A percentile compares a stretch with the other conserved stretches of the same genome.
These are phyloP conservation scores for Xylariomycetidae sp. DNA, from an alignment of 2,329 filamentous ascomycete genomes.

Conservation along the genomic window DNA sequence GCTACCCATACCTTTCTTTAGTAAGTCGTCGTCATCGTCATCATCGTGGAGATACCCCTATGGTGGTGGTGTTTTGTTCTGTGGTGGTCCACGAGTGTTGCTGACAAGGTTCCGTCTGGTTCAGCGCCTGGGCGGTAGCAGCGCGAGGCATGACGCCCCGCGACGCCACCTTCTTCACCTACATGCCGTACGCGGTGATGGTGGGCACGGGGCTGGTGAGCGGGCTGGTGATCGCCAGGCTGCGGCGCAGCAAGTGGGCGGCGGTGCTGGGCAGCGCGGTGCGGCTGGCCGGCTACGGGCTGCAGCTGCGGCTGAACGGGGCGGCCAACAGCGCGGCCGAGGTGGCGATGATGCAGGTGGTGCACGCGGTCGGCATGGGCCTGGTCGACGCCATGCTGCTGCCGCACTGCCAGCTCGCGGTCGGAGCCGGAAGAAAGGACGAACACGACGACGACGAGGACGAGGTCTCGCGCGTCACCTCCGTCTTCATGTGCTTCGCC, in stretches of 20 bases:
- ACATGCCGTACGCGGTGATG: conserved; percentile 32
- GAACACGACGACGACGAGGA: too few species aligned
- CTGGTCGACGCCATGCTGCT: conserved; percentile 37
- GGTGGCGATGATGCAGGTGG: conserved; percentile 40
- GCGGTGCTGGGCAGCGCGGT: conserved; percentile 33
- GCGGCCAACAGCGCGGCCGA: conserved; percentile 37
- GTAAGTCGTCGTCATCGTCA: too few species aligned
- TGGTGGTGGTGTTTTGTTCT: too few species aligned
- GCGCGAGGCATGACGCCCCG: conserved; percentile 34
- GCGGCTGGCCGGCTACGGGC: conserved; percentile 40
- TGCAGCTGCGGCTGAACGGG: conserved; percentile 43
- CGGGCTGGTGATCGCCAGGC: conserved; percentile 35
- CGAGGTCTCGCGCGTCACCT: conserved; percentile 41
- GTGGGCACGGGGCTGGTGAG: conserved; percentile 32
- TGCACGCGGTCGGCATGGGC: conserved; percentile 42
- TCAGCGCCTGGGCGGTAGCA: conserved; percentile 41
- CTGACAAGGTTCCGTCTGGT: neutral
- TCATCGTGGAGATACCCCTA: too few species aligned
- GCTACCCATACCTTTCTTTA: conserved; percentile 36
- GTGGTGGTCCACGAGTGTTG: neutral
- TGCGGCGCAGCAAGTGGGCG: conserved; percentile 41
- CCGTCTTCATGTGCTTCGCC: conserved; percentile 35
- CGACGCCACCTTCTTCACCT: conserved; percentile 36
- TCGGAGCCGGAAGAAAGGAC: too few species aligned
- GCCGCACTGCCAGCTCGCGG: conserved; percentile 38